phyloP scores from a whole-genome alignment of 2,329 filamentous ascomycete species.

The Ascochyta viciae-villosae region DNA sequence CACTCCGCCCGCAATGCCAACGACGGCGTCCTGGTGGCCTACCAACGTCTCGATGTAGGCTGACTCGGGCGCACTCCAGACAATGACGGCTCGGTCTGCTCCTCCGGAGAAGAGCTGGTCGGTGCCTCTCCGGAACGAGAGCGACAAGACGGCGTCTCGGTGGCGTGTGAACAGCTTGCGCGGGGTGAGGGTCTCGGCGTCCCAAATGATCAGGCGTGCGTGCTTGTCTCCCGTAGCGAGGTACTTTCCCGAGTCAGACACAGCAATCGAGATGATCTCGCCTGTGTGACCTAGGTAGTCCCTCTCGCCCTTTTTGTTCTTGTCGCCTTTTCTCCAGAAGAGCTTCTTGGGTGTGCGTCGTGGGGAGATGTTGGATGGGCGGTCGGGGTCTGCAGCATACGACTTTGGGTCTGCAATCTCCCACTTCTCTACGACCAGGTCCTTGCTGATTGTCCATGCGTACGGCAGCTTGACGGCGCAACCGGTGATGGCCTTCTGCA shows the following conservation, averaged over 20 bases:
- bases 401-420: slow-evolving; percentile 68
- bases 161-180: slow-evolving; percentile 90
- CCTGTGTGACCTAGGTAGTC: slow-evolving; percentile 75
- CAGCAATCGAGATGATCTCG: slow-evolving; percentile 82
- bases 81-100: slow-evolving; percentile 91
- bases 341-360: slow-evolving; percentile 69
- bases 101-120: slow-evolving; percentile 94
- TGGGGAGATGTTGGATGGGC: slow-evolving; percentile 56
- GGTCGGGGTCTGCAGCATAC: slow-evolving; percentile 30
- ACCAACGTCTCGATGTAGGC: slow-evolving; percentile 96
- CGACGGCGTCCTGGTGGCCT: slow-evolving; percentile 90
- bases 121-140: slow-evolving; percentile 83
- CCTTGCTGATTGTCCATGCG: slow-evolving; percentile 88
- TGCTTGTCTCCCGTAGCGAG: slow-evolving; percentile 90
- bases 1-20: slow-evolving; percentile 70
- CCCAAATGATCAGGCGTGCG: slow-evolving; percentile 85
- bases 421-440: slow-evolving; percentile 88
- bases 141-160: slow-evolving; percentile 81
- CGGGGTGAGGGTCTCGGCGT: slow-evolving; percentile 78
- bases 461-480: slow-evolving; percentile 81
- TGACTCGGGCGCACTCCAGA: slow-evolving; percentile 90
- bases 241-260: slow-evolving; percentile 87
- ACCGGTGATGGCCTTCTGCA: slow-evolving; percentile 77
- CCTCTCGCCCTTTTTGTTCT: slow-evolving; percentile 66
- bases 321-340: slow-evolving; percentile 67